Percentiles rank a stretch among this genome's conserved stretches.
Evolutionary conservation across 2,329 filamentous ascomycete species (phyloP).

Genomic region (Diaporthe velutina): DNA sequence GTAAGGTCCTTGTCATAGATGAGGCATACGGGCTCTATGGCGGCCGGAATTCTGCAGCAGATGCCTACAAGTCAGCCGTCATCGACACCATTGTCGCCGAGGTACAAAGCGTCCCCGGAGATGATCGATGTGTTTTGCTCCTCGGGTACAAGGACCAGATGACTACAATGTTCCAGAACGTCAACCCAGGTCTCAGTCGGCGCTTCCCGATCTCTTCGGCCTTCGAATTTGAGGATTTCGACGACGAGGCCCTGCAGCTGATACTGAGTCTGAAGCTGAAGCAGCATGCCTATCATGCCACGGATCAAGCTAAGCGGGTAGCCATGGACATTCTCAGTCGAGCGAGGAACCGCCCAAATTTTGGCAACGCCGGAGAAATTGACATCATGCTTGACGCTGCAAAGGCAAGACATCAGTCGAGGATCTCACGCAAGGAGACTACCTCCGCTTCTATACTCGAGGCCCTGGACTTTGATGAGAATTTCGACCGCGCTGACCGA

Average conservation of each 20-base stretch:
- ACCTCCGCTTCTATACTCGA: conserved; percentile 46
- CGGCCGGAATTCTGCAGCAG: conserved; percentile 47
- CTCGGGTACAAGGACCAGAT: conserved; percentile 79
- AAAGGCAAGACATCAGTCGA: conserved; percentile 57
- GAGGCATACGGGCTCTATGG: conserved; percentile 79
- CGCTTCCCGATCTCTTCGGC: conserved; percentile 74
- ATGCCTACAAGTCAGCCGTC: conserved; percentile 71
- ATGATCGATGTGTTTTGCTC: conserved; percentile 79
- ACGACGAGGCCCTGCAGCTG: conserved; percentile 64
- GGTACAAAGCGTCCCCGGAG: conserved; percentile 76
- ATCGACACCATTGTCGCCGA: conserved; percentile 82
- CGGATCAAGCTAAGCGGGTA: conserved; percentile 62
- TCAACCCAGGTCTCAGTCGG: conserved; percentile 77
- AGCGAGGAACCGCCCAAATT: conserved; percentile 73
- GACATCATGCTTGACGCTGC: conserved; percentile 75
- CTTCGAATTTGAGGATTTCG: conserved; percentile 79
- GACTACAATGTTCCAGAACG: conserved; percentile 79
- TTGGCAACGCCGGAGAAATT: conserved; percentile 81
- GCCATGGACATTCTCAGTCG: conserved; percentile 72
- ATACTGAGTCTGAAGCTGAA: conserved; percentile 76
- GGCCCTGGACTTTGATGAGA: conserved; percentile 67
- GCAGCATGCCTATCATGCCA: conserved; percentile 64
- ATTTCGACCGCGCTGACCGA: conserved; percentile 66
- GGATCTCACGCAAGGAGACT: conserved; percentile 43
- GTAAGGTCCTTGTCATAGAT: conserved; percentile 85